Conservation (phyloP, 1,284 basidiomycete species). For the Pisolithus thermaeus region DNA sequence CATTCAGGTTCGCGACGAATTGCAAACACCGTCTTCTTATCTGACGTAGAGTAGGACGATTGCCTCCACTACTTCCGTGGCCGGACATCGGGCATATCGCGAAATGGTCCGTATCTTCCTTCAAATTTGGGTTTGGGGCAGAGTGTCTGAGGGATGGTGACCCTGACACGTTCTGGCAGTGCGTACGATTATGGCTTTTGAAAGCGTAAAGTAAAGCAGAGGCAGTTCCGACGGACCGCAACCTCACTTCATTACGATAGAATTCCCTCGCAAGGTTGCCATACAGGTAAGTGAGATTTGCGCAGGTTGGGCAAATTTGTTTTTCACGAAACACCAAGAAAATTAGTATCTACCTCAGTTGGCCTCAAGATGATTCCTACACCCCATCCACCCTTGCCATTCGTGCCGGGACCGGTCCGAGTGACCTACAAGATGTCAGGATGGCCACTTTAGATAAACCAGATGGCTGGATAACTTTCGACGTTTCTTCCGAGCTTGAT, state of each 20-base stretch:
- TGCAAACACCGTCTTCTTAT: constrained; percentile 1
- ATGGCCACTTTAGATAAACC: constrained; percentile 83
- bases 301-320: background rate
- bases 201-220: constrained; percentile 3
- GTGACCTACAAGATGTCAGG: constrained; percentile 91
- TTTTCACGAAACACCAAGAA: constrained; percentile 51
- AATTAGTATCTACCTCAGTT: constrained; percentile 86
- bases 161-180: constrained; percentile 98
- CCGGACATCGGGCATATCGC: constrained; percentile 81
- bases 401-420: constrained; percentile 86
- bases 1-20: constrained; percentile 23
- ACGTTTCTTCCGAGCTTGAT: constrained; percentile 72
- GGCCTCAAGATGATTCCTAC: constrained; percentile 91
- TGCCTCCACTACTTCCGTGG: constrained; percentile 53
- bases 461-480: constrained; percentile 92
- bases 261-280: constrained; percentile 87
- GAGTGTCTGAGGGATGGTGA: constrained; percentile 88
- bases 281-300: constrained; percentile 59
- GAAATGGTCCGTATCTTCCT: constrained; percentile 95
- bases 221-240: constrained; percentile 93
- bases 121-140: constrained; percentile 94
- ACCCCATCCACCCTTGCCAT: constrained; percentile 90
- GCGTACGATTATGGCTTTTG: constrained; percentile 31
- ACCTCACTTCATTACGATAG: constrained; percentile 92
- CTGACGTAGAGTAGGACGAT: constrained; percentile 23